Evolutionary conservation across 169 alveolate species (phyloP).

Genomic region (Cystoisospora suis): DNA sequence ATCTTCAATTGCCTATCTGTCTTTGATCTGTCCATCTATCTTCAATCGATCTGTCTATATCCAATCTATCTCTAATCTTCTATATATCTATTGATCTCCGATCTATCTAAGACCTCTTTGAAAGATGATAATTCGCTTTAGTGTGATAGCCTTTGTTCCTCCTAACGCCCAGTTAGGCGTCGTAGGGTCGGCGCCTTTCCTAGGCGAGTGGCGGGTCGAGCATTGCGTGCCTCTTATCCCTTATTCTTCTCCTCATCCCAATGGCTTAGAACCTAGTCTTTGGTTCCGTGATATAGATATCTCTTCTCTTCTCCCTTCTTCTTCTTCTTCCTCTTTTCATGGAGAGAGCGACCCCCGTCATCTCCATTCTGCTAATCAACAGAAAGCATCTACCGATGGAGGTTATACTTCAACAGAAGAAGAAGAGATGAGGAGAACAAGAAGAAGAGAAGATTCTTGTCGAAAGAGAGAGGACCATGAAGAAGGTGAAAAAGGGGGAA

Average conservation of each 20-base stretch:
- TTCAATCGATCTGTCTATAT: too few relatives aligned
- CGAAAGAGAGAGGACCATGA: too few relatives aligned
- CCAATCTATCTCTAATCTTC: not conserved
- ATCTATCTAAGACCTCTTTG: too few relatives aligned
- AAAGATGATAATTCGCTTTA: constrained; percentile 53
- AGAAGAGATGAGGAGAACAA: too few relatives aligned
- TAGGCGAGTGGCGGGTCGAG: constrained; percentile 52
- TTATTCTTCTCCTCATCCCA: constrained; percentile 38
- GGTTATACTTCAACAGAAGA: too few relatives aligned
- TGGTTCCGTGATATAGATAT: constrained; percentile 64
- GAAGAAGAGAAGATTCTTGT: too few relatives aligned
- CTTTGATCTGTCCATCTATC: too few relatives aligned
- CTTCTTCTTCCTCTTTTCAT: not conserved
- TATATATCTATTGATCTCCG: not conserved
- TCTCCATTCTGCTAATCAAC: too few relatives aligned
- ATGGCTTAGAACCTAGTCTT: constrained; percentile 60
- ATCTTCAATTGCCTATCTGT: not conserved
- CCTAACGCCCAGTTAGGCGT: constrained; percentile 65
- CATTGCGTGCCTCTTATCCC: constrained; percentile 59
- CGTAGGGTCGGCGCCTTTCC: constrained; percentile 55
- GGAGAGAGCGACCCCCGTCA: not conserved
- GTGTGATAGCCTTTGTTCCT: constrained; percentile 63
- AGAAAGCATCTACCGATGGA: too few relatives aligned
- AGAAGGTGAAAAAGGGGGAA: too few relatives aligned
- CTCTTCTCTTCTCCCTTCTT: not conserved